These are phyloP conservation scores for Kickxella alabastrina DNA, from an alignment of 192 early-diverging fungal species.

Conservation along the genomic window DNA sequence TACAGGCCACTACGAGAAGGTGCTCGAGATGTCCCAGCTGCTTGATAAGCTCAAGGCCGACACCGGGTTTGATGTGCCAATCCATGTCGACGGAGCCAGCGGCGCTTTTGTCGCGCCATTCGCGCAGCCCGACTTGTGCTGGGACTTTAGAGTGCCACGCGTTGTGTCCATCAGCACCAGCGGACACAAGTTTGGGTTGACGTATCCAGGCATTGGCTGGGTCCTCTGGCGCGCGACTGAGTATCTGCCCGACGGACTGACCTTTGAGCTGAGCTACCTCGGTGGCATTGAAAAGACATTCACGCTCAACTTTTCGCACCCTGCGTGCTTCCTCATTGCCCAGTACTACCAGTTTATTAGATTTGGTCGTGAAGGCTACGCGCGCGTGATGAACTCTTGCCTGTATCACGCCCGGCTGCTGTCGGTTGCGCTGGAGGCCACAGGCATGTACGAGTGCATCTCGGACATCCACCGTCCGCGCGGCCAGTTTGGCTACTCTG, in stretches of 20 bases:
- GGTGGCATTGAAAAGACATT: conserved; percentile 66
- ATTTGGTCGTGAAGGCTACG: conserved; percentile 63
- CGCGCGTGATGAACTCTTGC: conserved; percentile 62
- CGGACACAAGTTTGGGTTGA: conserved; percentile 85
- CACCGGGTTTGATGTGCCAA: conserved; percentile 67
- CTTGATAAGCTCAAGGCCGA: conserved; percentile 59
- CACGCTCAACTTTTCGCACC: conserved; percentile 75
- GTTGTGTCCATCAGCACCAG: conserved; percentile 79
- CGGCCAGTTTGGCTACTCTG: conserved; percentile 44
- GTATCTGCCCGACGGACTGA: conserved; percentile 68
- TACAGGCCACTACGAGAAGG: conserved; percentile 83
- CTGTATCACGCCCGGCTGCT: conserved; percentile 57
- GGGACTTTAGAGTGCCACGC: conserved; percentile 65
- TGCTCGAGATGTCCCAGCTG: conserved; percentile 56
- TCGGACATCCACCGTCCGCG: conserved; percentile 60
- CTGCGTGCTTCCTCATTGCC: conserved; percentile 69
- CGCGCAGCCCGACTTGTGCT: conserved; percentile 66
- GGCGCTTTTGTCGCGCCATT: conserved; percentile 89
- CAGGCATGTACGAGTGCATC: conserved; percentile 60
- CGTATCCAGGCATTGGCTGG: conserved; percentile 82
- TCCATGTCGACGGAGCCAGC: conserved; percentile 83
- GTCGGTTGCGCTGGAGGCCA: conserved; percentile 51
- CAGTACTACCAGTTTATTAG: conserved; percentile 82
- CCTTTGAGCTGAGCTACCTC: conserved; percentile 74
- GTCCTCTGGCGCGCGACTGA: conserved; percentile 65